A percentile compares a stretch with the other conserved stretches of the same genome.
phyloP scores from a whole-genome alignment of 768 basidiomycete species.

The Trametes elegans region DNA sequence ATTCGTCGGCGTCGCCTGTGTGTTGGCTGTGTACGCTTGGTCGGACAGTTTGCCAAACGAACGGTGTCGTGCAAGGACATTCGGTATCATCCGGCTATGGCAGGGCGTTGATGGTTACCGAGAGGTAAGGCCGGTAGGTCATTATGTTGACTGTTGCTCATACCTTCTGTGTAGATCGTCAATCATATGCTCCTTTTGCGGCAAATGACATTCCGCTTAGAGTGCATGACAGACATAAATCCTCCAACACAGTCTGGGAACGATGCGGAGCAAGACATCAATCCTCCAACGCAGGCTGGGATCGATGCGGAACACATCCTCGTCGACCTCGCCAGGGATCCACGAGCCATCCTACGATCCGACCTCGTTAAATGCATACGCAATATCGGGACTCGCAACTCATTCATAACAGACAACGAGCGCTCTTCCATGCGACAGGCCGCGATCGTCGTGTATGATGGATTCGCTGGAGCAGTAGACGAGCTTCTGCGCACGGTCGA shows the following conservation, averaged over 20 bases:
- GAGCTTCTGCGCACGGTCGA: conserved; percentile 52
- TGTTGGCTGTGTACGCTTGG: conserved; percentile 76
- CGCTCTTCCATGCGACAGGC: conserved; percentile 56
- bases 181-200: conserved; percentile 71
- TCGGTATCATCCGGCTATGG: conserved; percentile 65
- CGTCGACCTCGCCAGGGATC: conserved; percentile 56
- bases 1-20: conserved; percentile 62
- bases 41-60: conserved; percentile 72
- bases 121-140: conserved; percentile 45
- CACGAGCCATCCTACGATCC: conserved; percentile 54
- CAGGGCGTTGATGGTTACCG: conserved; percentile 68
- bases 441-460: conserved; percentile 68
- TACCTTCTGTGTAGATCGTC: conserved; percentile 50
- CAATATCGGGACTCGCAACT: conserved; percentile 56
- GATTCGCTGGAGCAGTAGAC: conserved; percentile 59
- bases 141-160: not conserved
- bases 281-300: conserved; percentile 56
- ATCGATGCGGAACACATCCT: conserved; percentile 71
- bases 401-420: conserved; percentile 61
- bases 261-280: conserved; percentile 68
- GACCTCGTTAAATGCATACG: conserved; percentile 60
- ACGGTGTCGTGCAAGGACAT: conserved; percentile 58
- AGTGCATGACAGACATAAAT: conserved; percentile 67
- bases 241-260: conserved; percentile 59
- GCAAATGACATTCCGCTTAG: conserved; percentile 69